Evolutionary conservation across 1,284 basidiomycete genomes (phyloP).

Genomic region (Cutaneotrichosporon cavernicola): DNA sequence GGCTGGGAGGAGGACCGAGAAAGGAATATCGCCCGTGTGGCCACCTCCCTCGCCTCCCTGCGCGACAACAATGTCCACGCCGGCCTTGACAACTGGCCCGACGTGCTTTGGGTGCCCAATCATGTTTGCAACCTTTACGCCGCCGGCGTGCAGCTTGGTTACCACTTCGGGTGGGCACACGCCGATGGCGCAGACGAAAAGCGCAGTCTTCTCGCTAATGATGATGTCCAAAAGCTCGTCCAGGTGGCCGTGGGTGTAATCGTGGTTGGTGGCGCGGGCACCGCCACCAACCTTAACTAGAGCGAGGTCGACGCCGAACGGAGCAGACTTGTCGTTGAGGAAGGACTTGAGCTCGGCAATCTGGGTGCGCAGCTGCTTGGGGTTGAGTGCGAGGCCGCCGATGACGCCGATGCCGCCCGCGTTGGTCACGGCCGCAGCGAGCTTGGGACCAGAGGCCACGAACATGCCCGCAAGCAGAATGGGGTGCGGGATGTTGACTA

Average conservation of each 20-base stretch:
- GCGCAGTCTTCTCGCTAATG: slow-evolving; percentile 74
- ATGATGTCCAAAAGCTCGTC: slow-evolving; percentile 76
- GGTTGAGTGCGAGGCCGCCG: slow-evolving; percentile 29
- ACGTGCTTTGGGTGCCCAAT: slow-evolving; percentile 87
- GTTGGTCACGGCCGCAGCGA: slow-evolving; percentile 71
- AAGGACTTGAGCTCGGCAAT: slow-evolving; percentile 70
- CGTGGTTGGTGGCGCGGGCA: slow-evolving; percentile 75
- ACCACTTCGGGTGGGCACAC: slow-evolving; percentile 75
- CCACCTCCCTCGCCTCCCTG: slow-evolving; percentile 86
- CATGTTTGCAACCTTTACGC: slow-evolving; percentile 80
- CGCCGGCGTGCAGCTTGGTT: slow-evolving; percentile 72
- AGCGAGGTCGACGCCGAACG: slow-evolving; percentile 83
- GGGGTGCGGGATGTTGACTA: slow-evolving; percentile 76
- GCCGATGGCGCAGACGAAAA: slow-evolving; percentile 79
- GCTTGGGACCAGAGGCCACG: slow-evolving; percentile 78
- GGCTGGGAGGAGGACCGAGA: slow-evolving; percentile 58
- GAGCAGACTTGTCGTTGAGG: slow-evolving; percentile 58
- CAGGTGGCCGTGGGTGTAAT: slow-evolving; percentile 66
- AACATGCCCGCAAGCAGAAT: slow-evolving; percentile 82
- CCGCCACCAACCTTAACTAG: slow-evolving; percentile 76
- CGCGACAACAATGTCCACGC: slow-evolving; percentile 83
- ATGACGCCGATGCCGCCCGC: slow-evolving; percentile 84
- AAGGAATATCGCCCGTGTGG: slow-evolving; percentile 51
- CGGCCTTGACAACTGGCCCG: slow-evolving; percentile 70
- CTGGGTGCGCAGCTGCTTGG: slow-evolving; percentile 56